Conservation (phyloP, 2,329 filamentous ascomycete genomes). For the Apiospora aurea region DNA sequence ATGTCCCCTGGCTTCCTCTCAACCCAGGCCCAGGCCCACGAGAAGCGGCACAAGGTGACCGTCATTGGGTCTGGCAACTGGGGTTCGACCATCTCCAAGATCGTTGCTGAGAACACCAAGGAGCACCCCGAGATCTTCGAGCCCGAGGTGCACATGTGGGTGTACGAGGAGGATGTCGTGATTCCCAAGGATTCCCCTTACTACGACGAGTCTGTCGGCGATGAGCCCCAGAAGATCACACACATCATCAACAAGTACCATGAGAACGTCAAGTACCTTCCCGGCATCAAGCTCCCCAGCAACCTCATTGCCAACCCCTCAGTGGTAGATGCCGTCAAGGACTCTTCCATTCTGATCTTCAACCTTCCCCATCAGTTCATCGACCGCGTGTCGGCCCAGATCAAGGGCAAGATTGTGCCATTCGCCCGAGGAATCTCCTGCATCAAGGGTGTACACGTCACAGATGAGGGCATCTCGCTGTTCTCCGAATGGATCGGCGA, state of each 20-base stretch:
- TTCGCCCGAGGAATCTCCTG: constrained; percentile 94
- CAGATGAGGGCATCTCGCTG: constrained; percentile 82
- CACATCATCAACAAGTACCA: constrained; percentile 88
- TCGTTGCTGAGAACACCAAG: constrained; percentile 89
- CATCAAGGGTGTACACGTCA: constrained; percentile 97
- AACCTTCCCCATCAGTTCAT: constrained; percentile 98
- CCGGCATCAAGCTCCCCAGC: constrained; percentile 80
- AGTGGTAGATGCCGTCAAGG: constrained; percentile 78
- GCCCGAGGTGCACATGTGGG: constrained; percentile 96
- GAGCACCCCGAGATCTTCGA: constrained; percentile 84
- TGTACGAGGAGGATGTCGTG: constrained; percentile 89
- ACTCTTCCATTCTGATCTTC: constrained; percentile 91
- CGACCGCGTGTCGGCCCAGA: constrained; percentile 79
- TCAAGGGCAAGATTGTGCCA: constrained; percentile 88
- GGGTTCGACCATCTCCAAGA: constrained; percentile 97
- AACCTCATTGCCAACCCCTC: constrained; percentile 89
- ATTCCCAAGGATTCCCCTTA: constrained; percentile 75
- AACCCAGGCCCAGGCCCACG: constrained; percentile 48
- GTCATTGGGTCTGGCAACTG: constrained; percentile 97
- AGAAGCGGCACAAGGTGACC: constrained; percentile 87
- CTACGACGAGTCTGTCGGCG: constrained; percentile 69
- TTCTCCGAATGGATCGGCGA: constrained; percentile 96
- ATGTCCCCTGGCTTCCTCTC: constrained; percentile 47
- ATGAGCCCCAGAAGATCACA: constrained; percentile 85
- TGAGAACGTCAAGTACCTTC: constrained; percentile 98